Base-by-base conservation (phyloP, 495 filamentous ascomycete genomes). In the Aspergillus cristatus region DNA sequence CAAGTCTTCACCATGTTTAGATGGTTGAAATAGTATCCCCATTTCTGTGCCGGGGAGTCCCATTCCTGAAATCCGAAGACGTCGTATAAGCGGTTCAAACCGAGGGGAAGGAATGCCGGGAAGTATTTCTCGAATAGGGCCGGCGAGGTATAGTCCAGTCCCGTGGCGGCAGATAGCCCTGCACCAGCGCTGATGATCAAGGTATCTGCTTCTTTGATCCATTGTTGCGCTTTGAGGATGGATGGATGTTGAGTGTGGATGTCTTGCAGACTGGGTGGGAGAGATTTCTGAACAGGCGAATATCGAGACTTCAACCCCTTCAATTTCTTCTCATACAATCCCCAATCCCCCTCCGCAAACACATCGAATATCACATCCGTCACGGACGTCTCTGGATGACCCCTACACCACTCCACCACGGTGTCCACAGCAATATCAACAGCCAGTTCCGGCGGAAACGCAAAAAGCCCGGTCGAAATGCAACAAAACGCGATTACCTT, bases 401-500 rank as follows among this genome's bases (percentile, higher is more conserved):
- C 14, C 17, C 17, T 8, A 16, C 42, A 45, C 52, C 52, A 55
- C 5, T 35, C 15, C 0, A 37, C 18, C 4, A 55, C 52, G 1
- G 52, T 39, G 0, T 43, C 31, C n/a, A 55, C 26, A 0, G 52
- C 48, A 37, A 55, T 45, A 1, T 17, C 12, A 1, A 46, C 46
- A 2, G 52, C 52, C 1, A 43, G 12, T 2, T 42, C 43, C 3
- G 46, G 34, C 11, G 52, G 52, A 18, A 51, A 55, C 4, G 48
- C 52, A 37, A 55, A 55, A 2, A 55, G 18, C 0, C 52, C 52
- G 0, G 48, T 55, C 2, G 52, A 55, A 6, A 52, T 55, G n/a
- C 52, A 49, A 38, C 52, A 55, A 22, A 55, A 49, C 1, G 28
- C 52, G 4, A 55, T 13, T 1, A 51, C 43, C 24, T 55, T 55